Conservation (phyloP, 257 asterid genomes). For the Cordia subcordata region DNA sequence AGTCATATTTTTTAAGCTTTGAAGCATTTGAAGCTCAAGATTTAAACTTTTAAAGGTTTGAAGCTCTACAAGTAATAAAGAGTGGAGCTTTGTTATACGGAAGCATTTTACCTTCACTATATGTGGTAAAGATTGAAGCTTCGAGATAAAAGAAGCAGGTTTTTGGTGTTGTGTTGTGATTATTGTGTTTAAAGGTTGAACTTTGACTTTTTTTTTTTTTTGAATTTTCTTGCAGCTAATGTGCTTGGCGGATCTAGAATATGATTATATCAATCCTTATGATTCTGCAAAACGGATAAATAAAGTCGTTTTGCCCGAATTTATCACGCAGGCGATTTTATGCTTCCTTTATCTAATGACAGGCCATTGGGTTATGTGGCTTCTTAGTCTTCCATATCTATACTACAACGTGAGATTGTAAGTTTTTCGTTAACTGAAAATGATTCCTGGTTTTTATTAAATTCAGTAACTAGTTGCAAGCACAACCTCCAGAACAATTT, state of each 20-base stretch:
- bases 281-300: slow-evolving; percentile 84
- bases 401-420: slow-evolving; percentile 76
- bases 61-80: not conserved
- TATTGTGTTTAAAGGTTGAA: not conserved
- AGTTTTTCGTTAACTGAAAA: slow-evolving; percentile 31
- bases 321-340: slow-evolving; percentile 67
- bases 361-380: slow-evolving; percentile 86
- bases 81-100: not conserved
- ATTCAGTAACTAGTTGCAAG: not conserved
- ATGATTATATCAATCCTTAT: slow-evolving; percentile 82
- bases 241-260: slow-evolving; percentile 88
- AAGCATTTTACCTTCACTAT: not conserved
- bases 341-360: slow-evolving; percentile 68
- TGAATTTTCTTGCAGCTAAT: slow-evolving; percentile 58
- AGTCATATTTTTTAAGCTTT: not conserved
- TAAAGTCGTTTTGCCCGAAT: slow-evolving; percentile 67
- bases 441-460: not conserved
- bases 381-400: slow-evolving; percentile 63
- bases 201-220: not conserved
- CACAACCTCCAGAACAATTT: not conserved
- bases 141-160: not conserved
- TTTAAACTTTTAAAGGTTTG: not conserved
- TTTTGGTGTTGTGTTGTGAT: too few relatives aligned
- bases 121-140: not conserved
- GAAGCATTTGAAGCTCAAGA: not conserved